A percentile compares a stretch with the other conserved stretches of the same genome.
Evolutionary conservation across 1,284 basidiomycete species (phyloP).

Genomic region (Calocybe gambosa): DNA sequence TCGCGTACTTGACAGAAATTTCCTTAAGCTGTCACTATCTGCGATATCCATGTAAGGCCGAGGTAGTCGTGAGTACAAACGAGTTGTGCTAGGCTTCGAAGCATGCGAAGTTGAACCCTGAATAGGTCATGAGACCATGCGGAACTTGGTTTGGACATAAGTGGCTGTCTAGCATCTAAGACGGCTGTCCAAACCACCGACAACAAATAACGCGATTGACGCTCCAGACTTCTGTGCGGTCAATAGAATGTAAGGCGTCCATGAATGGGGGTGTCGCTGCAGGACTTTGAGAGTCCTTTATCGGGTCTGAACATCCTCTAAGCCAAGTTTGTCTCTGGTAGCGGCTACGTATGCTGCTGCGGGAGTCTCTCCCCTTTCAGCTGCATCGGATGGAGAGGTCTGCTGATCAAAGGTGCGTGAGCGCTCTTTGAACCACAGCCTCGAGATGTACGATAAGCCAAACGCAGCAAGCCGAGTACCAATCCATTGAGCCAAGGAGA

Average conservation of each 20-base stretch:
- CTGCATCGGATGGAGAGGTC: slow-evolving; percentile 12
- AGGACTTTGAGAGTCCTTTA: slow-evolving; percentile 3
- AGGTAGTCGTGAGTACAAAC: slow-evolving; percentile 12
- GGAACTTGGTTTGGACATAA: slow-evolving; percentile 14
- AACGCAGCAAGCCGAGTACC: slow-evolving; percentile 52
- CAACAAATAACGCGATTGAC: slow-evolving; percentile 18
- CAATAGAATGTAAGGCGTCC: slow-evolving; percentile 2
- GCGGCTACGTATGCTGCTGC: slow-evolving; percentile 13
- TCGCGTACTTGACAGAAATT: slow-evolving; percentile 8
- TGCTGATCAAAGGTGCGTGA: slow-evolving; percentile 14
- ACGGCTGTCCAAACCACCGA: slow-evolving; percentile 13
- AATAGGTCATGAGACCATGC: slow-evolving; percentile 19
- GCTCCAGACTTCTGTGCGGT: slow-evolving; percentile 7
- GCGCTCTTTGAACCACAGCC: slow-evolving; percentile 23
- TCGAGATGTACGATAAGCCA: slow-evolving; percentile 41
- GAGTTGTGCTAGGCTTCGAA: slow-evolving; percentile 5
- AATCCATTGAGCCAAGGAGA: slow-evolving; percentile 60
- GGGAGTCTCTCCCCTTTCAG: slow-evolving; percentile 17
- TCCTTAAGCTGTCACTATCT: slow-evolving; percentile 14
- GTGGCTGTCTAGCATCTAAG: slow-evolving; percentile 10
- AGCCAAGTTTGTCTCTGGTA: slow-evolving; percentile 20
- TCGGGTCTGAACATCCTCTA: slow-evolving; percentile 17
- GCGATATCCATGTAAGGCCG: slow-evolving; percentile 14
- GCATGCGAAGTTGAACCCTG: slow-evolving; percentile 17
- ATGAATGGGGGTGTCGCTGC: slow-evolving; percentile 1